phyloP scores from a whole-genome alignment of 2,329 filamentous ascomycete species.

The Fusarium fracticaudum region DNA sequence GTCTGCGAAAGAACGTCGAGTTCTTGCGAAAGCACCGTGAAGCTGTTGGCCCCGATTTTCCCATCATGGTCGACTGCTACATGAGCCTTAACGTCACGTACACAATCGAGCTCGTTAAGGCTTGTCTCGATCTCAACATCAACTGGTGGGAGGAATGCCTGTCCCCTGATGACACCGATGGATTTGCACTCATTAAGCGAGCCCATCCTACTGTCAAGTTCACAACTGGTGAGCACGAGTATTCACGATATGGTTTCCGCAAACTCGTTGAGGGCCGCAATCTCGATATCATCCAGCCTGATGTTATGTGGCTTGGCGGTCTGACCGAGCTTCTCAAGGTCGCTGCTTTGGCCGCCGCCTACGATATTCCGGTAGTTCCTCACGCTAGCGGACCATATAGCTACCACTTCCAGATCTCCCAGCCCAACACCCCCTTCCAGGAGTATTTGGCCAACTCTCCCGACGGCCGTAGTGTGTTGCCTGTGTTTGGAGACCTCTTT shows the following conservation, averaged over 20 bases:
- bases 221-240: slow-evolving; percentile 96
- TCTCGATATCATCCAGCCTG: slow-evolving; percentile 92
- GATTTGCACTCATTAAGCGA: slow-evolving; percentile 88
- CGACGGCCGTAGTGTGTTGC: slow-evolving; percentile 87
- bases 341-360: slow-evolving; percentile 86
- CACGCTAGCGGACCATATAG: slow-evolving; percentile 94
- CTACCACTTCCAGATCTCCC: slow-evolving; percentile 95
- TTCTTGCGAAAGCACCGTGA: slow-evolving; percentile 87
- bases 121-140: slow-evolving; percentile 83
- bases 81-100: slow-evolving; percentile 95
- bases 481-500: slow-evolving; percentile 93
- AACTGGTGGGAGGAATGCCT: slow-evolving; percentile 99
- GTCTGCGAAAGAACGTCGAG: slow-evolving; percentile 88
- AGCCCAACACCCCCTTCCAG: slow-evolving; percentile 93
- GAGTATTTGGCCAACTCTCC: slow-evolving; percentile 95
- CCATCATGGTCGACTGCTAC: slow-evolving; percentile 95
- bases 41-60: slow-evolving; percentile 87
- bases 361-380: slow-evolving; percentile 95
- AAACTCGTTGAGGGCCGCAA: slow-evolving; percentile 93
- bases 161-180: slow-evolving; percentile 90
- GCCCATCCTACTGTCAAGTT: slow-evolving; percentile 92
- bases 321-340: slow-evolving; percentile 93
- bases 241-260: slow-evolving; percentile 92
- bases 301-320: slow-evolving; percentile 97
- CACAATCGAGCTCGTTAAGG: slow-evolving; percentile 89